Evolutionary conservation across 495 filamentous ascomycete genomes (phyloP).

Genomic region (Penicillium maclennaniae): DNA sequence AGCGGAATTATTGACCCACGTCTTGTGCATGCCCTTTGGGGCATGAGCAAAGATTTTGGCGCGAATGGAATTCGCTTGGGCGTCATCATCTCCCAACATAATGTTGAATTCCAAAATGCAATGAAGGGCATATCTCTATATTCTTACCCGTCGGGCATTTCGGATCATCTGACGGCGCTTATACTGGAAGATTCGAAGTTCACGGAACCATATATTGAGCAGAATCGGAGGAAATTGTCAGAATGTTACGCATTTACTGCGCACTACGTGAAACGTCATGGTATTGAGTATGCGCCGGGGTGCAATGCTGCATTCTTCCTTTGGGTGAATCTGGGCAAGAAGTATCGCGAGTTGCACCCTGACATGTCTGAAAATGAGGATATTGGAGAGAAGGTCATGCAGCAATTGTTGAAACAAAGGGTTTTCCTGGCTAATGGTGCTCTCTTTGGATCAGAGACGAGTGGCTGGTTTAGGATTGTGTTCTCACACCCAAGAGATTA

Average conservation of each 20-base stretch:
- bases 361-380: constrained; percentile 20
- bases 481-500: constrained; percentile 38
- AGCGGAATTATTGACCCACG: constrained; percentile 45
- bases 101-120: constrained; percentile 38
- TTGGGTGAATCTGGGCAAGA: constrained; percentile 53
- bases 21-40: constrained; percentile 57
- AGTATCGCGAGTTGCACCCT: constrained; percentile 26
- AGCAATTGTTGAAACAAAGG: constrained; percentile 34
- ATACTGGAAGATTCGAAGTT: constrained; percentile 49
- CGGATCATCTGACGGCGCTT: constrained; percentile 40
- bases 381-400: constrained; percentile 25
- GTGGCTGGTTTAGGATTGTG: constrained; percentile 52
- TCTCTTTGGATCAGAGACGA: constrained; percentile 40
- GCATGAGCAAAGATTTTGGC: constrained; percentile 59
- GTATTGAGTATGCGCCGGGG: constrained; percentile 38
- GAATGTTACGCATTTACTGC: constrained; percentile 33
- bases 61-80: constrained; percentile 55
- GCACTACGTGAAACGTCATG: constrained; percentile 31
- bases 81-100: constrained; percentile 46
- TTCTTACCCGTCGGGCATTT: constrained; percentile 40
- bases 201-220: constrained; percentile 40
- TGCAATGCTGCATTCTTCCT: constrained; percentile 56
- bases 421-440: constrained; percentile 44
- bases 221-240: constrained; percentile 36
- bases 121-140: constrained; percentile 38